Evolutionary conservation across 2,329 filamentous ascomycete species (phyloP).

Genomic region (Malbranchea cinnamomea): DNA sequence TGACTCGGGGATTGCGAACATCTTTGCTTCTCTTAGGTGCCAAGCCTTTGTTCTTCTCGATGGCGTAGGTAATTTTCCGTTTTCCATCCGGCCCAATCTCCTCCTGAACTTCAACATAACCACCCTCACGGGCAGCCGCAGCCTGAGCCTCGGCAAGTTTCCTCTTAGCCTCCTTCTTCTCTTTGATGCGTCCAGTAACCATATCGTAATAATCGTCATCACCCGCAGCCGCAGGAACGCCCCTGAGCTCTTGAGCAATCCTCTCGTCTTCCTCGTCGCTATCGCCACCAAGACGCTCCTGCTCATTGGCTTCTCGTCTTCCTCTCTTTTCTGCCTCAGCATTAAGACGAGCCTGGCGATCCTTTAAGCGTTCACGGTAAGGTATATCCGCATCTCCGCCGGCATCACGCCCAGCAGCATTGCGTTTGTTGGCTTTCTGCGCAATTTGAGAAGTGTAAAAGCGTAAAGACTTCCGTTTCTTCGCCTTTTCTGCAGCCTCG

Average conservation of each 20-base stretch:
- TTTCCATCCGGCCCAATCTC: constrained; percentile 70
- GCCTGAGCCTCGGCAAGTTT: constrained; percentile 45
- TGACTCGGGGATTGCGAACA: constrained; percentile 83
- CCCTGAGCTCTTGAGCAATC: constrained; percentile 36
- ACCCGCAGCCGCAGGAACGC: constrained; percentile 23
- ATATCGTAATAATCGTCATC: constrained; percentile 68
- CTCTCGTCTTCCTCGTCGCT: constrained; percentile 50
- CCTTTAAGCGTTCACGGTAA: constrained; percentile 72
- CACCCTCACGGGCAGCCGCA: constrained; percentile 40
- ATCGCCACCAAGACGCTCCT: constrained; percentile 55
- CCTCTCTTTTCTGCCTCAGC: constrained; percentile 78
- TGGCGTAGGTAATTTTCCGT: constrained; percentile 80
- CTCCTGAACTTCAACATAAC: constrained; percentile 49
- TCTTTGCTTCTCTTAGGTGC: constrained; percentile 86
- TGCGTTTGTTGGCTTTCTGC: constrained; percentile 76
- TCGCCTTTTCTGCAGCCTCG: constrained; percentile 72
- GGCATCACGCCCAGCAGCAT: constrained; percentile 49
- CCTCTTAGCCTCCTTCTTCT: constrained; percentile 58
- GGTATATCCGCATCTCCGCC: constrained; percentile 47
- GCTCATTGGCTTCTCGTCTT: constrained; percentile 44
- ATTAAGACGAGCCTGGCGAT: constrained; percentile 73
- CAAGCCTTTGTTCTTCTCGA: constrained; percentile 95
- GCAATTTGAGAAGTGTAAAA: constrained; percentile 98
- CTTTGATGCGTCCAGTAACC: constrained; percentile 46
- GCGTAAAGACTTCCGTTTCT: constrained; percentile 77